Percentiles rank a stretch among this genome's conserved stretches.
Conservation (phyloP, 768 basidiomycete genomes). For the Boletus rubescentipes region DNA sequence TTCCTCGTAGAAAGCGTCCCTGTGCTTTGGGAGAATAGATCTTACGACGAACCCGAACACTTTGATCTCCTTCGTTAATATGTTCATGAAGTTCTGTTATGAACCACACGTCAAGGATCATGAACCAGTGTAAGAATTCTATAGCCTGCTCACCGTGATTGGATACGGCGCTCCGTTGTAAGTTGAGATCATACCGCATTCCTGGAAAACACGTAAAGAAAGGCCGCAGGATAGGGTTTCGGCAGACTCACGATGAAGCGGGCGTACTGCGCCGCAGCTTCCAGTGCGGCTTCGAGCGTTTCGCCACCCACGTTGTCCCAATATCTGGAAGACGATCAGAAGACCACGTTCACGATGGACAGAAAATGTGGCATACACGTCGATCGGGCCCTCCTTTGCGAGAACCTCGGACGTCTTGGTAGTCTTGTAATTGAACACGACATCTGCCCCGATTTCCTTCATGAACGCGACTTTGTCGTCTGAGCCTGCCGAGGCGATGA, state of each 20-base stretch:
- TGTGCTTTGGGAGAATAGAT: background rate
- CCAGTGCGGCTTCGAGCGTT: constrained; percentile 3
- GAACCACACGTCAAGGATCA: background rate
- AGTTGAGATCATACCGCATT: background rate
- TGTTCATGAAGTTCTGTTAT: background rate
- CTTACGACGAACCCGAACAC: background rate
- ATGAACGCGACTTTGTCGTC: constrained; percentile 6
- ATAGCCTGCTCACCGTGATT: background rate
- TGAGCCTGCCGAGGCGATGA: constrained; percentile 5
- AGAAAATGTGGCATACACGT: background rate
- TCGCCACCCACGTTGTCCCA: constrained; percentile 8
- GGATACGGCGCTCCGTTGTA: background rate
- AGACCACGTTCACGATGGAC: background rate
- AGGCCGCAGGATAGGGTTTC: background rate
- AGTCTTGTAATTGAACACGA: constrained; percentile 4
- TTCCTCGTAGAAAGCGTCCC: background rate
- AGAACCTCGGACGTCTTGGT: constrained; percentile 4
- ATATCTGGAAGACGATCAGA: background rate
- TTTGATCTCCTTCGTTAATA: constrained; percentile 1
- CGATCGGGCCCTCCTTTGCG: constrained; percentile 3
- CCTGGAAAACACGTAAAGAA: background rate
- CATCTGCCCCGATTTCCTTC: constrained; percentile 1
- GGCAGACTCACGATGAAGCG: constrained; percentile 6
- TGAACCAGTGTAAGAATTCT: background rate
- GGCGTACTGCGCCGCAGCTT: constrained; percentile 1